Percentiles rank a stretch among this genome's conserved stretches.
phyloP scores from a whole-genome alignment of 805 yeast species.

The Candida odintsovae region DNA sequence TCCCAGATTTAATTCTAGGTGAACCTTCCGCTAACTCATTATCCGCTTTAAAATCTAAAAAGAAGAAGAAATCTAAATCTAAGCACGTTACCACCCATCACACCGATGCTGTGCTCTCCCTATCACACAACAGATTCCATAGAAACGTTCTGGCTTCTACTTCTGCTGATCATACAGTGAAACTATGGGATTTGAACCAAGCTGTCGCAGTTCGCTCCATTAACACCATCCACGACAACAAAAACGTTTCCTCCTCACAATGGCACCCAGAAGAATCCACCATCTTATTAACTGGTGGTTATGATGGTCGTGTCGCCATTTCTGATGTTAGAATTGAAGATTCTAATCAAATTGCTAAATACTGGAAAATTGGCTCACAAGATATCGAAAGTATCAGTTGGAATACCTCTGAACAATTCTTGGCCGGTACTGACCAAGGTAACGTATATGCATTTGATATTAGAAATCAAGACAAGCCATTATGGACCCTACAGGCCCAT shows the following conservation, averaged over 20 bases:
- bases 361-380: constrained; percentile 63
- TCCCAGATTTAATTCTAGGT: constrained; percentile 90
- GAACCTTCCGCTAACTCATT: constrained; percentile 42
- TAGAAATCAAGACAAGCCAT: constrained; percentile 56
- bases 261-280: constrained; percentile 76
- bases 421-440: constrained; percentile 91
- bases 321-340: constrained; percentile 78
- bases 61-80: constrained; percentile 42
- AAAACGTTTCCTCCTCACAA: constrained; percentile 76
- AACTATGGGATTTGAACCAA: constrained; percentile 85
- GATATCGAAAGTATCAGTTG: constrained; percentile 83
- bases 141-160: constrained; percentile 87
- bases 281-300: constrained; percentile 83
- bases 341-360: constrained; percentile 51
- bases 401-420: constrained; percentile 54
- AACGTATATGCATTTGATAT: constrained; percentile 85
- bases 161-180: constrained; percentile 91
- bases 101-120: constrained; percentile 87
- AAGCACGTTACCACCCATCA: constrained; percentile 69
- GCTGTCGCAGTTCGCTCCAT: constrained; percentile 77
- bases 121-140: constrained; percentile 75
- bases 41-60: constrained; percentile 24
- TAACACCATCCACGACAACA: constrained; percentile 63
- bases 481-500: constrained; percentile 97
- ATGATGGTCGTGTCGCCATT: constrained; percentile 78